Conservation (phyloP, 257 asterid species). For the Nicotiana obtusifolia region DNA sequence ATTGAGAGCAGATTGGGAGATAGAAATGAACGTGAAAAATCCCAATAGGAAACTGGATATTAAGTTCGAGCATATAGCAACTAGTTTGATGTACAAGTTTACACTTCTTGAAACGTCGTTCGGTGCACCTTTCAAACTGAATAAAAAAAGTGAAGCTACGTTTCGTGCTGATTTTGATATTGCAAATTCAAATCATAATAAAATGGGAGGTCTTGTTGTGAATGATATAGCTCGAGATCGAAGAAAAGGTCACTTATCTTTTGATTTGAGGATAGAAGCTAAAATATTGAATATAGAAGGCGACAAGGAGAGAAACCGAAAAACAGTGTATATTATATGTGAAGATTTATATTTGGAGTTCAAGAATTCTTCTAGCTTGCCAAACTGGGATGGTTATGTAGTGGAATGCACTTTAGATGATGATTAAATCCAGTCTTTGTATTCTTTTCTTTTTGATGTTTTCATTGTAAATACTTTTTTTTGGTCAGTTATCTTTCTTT, state of each 20-base stretch:
- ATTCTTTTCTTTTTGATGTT: too few species aligned
- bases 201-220: background rate
- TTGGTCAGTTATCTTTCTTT: background rate
- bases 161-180: background rate
- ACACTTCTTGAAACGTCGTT: background rate
- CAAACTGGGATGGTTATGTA: background rate
- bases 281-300: background rate
- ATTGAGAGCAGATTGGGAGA: slow-evolving; percentile 14
- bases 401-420: background rate
- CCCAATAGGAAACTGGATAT: slow-evolving; percentile 9
- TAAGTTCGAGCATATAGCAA: slow-evolving; percentile 6
- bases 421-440: background rate
- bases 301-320: rapidly evolving
- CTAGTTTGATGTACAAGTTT: slow-evolving; percentile 10
- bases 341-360: background rate
- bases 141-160: background rate
- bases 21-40: background rate
- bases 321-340: slow-evolving; percentile 1
- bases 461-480: too few species aligned
- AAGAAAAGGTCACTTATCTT: background rate
- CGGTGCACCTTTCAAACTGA: slow-evolving; percentile 5
- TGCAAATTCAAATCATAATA: background rate
- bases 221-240: slow-evolving; percentile 15
- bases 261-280: slow-evolving; percentile 15
- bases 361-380: slow-evolving; percentile 1